Base-by-base conservation (phyloP, 2,329 filamentous ascomycete genomes). In the Sordariomycetes sp. region DNA sequence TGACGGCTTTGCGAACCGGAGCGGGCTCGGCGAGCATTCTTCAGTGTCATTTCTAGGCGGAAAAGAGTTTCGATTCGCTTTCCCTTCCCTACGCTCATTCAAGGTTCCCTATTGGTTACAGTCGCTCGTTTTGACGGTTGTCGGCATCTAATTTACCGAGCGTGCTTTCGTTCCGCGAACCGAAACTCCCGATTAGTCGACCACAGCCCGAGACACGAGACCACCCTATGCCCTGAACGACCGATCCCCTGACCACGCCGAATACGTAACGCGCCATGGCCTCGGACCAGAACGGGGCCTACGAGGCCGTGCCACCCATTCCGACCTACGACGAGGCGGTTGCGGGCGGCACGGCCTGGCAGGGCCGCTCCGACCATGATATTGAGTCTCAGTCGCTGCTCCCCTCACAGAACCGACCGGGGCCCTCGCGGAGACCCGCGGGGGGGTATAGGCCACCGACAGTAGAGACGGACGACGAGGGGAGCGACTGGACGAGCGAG, bases 361-460 rank as follows among this genome's bases (percentile, higher is more conserved):
- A 80, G 65, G 77, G 82, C 65, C 81, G 86, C 69, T 76, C 80
- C 65, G 82, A 82, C 67, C 79, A 84, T 69, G 83, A 90, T 66
- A 80, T 82, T 57, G 90, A 95, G 71, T 81, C 86, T 70, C 86
- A 90, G 70, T 87, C 86, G 6, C 80, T 96, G 28, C 77, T 95
- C 48, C 77, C 76, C 56, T 74, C 78, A 57, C 71, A 70, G 61
- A 73, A 67, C 57, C 66, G 65, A 39, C 62, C 69, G 7, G 67
- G 71, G 28, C 69, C 70, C 10, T 72, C 74, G 39, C 70, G 74
- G 58, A 74, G 76, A 59, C 73, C 74, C 42, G 62, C 65, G 56
- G 68, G 69, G 53, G 83, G 83, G 61, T 96, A 96, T 70, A 84
- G 84, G 35, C 80, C 86, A 42, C 90, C 92, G 1, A 91, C 87